Evolutionary conservation across 805 yeast genomes (phyloP), one percentile per base, ranked within the genome.

Genomic region (Candida rishiriensis): DNA sequence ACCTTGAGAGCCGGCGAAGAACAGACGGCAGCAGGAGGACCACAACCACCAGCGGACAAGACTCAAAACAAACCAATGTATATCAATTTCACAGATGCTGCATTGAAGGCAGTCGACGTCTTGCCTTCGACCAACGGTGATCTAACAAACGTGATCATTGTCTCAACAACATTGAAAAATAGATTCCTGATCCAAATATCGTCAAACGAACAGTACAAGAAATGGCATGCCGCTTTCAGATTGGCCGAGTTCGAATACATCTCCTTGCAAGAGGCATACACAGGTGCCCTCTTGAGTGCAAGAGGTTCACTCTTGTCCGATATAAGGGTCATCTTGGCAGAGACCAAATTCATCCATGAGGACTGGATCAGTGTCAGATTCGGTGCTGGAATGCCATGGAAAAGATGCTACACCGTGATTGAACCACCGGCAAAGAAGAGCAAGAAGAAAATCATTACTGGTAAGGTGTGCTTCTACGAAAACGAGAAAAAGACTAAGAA

Each of bases 321-420:
- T 59, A 89, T 93, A 49, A 78, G 86, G 48, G 85, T 91, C 13
- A 73, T 93, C 37, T 71, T 93, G 46, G 84, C 95, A 1, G 96
- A 86, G 51, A 83, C 93, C 15, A 83, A 91, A 57, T 86, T 81
- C 60, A 79, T 78, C 47, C 93, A 88, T 59, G 96, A 88, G 63
- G 97, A 90, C 57, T 91, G 97, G 97, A 89, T 85, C 36, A 78
- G 89, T 61, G 95, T 93, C 14, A 74, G 98, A 52, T 93, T 91
- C 64, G 98, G 99, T 15, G 78, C 93, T 10, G 99, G 99, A 18
- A 88, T 88, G 95, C 96, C 97, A 1, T 93, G 97, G 97, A 86
- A 83, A 59, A 76, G 95, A 47, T 91, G 97, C 59, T 93, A 78
- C 69, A 91, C 96, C 3, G 96, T 90, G 10, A 77, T 91, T 44